Base-by-base conservation (phyloP, 192 early-diverging fungal species). In the Podila clonocystis region DNA sequence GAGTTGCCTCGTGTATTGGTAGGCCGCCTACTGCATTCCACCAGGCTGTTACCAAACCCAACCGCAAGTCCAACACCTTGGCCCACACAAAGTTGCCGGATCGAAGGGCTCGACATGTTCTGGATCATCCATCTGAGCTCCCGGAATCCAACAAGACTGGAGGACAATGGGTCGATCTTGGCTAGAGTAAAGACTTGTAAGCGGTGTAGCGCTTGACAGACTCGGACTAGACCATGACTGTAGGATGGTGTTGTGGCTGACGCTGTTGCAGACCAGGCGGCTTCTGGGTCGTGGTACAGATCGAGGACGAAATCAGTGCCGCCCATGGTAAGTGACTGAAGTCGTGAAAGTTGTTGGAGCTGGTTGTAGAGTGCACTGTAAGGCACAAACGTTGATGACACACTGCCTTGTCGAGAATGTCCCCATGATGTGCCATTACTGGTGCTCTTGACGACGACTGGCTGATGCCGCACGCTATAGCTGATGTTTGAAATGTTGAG, bases 61-160 rank as follows among this genome's bases (percentile, higher is more conserved):
- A 55, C 52, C 1, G 52, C 52, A 24, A 55, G 24, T 55, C 52
- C 52, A 24, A 55, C 52, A 9, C 52, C 52, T 55, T 55, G 52
- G 8, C 52, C 52, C 24, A 55, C 52, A 55, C 52, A 55, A 9
- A 55, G 24, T 24, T 55, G 52, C 2, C 52, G 52, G 52, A 55
- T 55, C 52, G 52, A 55, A 26, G 52, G n/a, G 24, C 52, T 55
- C 5, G 52, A 55, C 52, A 55, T 55, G 52, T 55, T 55, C n/a
- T 55, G 52, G 11, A 55, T 55, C 52, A 55, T 55, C 52, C 52
- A 55, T 55, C 52, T 12, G 9, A 55, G 24, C 22, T 55, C 52
- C n/a, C 52, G 52, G 52, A 55, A 55, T 26, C 52, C 52, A 26
- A 55, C 52, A n/a, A 55, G 5, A 5, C 20, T 55, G 22, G 52